Conservation (phyloP, 2,329 filamentous ascomycete genomes). For the Aspergillus sp. region DNA sequence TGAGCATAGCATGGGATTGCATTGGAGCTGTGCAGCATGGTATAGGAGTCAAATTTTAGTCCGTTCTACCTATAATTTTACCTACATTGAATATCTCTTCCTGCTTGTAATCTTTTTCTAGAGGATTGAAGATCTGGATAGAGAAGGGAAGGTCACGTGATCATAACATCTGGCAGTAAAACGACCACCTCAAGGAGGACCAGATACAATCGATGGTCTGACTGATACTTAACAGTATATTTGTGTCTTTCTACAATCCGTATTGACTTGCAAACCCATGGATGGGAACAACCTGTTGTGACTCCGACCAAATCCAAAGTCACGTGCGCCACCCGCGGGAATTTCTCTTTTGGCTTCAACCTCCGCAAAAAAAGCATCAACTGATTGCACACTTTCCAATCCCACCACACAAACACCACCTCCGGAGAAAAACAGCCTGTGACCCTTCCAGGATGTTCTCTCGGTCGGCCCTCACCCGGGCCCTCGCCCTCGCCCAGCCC, state of each 20-base stretch:
- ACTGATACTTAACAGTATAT: too few relatives aligned
- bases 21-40: not conserved
- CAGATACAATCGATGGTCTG: too few relatives aligned
- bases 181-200: too few relatives aligned
- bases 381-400: constrained; percentile 2
- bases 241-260: not conserved
- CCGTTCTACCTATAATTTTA: not conserved
- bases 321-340: constrained; percentile 34
- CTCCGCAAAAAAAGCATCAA: constrained; percentile 5
- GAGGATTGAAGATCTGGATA: not conserved
- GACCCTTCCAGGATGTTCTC: constrained; percentile 31
- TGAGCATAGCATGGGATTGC: constrained; percentile 15
- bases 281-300: not conserved
- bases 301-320: not conserved
- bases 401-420: not conserved
- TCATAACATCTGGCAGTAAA: not conserved
- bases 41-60: too few relatives aligned
- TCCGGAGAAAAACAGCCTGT: not conserved
- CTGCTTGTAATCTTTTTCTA: too few relatives aligned
- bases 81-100: not conserved
- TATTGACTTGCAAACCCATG: too few relatives aligned
- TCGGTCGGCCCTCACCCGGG: constrained; percentile 31
- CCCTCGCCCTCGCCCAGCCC: constrained; percentile 20
- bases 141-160: constrained; percentile 7
- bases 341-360: constrained; percentile 26